A percentile compares a stretch with the other conserved stretches of the same genome.
Evolutionary conservation across 129 eudicot genomes (phyloP).

Genomic region (Ambrosia trifida): DNA sequence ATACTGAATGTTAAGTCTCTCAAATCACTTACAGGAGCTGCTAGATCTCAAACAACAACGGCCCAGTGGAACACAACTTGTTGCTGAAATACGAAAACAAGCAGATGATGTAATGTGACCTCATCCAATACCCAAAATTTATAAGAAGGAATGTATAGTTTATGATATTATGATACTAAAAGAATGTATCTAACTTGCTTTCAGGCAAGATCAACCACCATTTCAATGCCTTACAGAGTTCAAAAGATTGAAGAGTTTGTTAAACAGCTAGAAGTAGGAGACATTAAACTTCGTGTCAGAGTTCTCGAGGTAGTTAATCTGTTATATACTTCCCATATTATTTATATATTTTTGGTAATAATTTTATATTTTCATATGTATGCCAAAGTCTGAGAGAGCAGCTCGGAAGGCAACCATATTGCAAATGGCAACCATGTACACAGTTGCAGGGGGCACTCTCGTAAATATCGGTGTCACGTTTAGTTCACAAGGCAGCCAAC

Average conservation of each 20-base stretch:
- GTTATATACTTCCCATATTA: not conserved
- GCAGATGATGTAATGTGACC: conserved; percentile 76
- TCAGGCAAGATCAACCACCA: conserved; percentile 82
- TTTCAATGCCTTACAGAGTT: conserved; percentile 96
- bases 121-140: not conserved
- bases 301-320: conserved; percentile 75
- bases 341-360: not conserved
- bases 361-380: conserved; percentile 8
- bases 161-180: conserved; percentile 8
- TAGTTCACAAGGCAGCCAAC: conserved; percentile 68
- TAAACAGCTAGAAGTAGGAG: conserved; percentile 93
- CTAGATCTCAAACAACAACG: conserved; percentile 74
- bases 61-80: conserved; percentile 74
- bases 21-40: conserved; percentile 68
- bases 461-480: conserved; percentile 75
- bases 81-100: conserved; percentile 82
- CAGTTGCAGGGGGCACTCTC: conserved; percentile 81
- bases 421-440: conserved; percentile 94
- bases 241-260: conserved; percentile 91
- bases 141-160: not conserved
- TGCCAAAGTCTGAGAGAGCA: conserved; percentile 86
- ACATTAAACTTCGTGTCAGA: conserved; percentile 86
- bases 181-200: not conserved
- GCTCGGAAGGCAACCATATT: conserved; percentile 87
- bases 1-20: not conserved